A percentile compares a stretch with the other conserved stretches of the same genome.
Evolutionary conservation across 2,329 filamentous ascomycete genomes (phyloP).

Genomic region (Coleophoma cylindrospora): DNA sequence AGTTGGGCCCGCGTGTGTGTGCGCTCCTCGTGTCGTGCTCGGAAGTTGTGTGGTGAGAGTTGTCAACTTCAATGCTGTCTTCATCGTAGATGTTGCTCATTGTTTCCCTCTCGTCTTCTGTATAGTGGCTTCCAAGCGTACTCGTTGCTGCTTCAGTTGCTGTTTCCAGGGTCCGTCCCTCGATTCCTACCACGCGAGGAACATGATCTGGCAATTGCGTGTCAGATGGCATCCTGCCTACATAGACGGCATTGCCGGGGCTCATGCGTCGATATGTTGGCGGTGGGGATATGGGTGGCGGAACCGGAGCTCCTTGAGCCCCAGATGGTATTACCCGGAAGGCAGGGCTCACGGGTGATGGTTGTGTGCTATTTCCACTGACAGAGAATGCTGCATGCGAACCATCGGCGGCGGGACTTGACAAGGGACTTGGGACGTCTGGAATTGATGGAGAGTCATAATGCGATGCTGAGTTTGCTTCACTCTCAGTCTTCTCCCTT

Average conservation of each 20-base stretch:
- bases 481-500: slow-evolving; percentile 18
- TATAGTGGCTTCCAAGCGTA: slow-evolving; percentile 53
- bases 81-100: slow-evolving; percentile 3
- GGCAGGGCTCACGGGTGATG: slow-evolving; percentile 15
- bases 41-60: slow-evolving; percentile 2
- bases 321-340: slow-evolving; percentile 7
- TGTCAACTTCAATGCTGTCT: slow-evolving; percentile 1
- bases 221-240: slow-evolving; percentile 48
- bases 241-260: slow-evolving; percentile 45
- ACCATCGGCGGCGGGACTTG: slow-evolving; percentile 10
- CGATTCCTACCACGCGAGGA: slow-evolving; percentile 22
- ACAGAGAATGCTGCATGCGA: slow-evolving; percentile 6
- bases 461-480: slow-evolving; percentile 26
- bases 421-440: slow-evolving; percentile 11
- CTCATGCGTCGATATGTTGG: slow-evolving; percentile 35
- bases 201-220: slow-evolving; percentile 31
- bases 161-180: slow-evolving; percentile 18
- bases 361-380: slow-evolving; percentile 4
- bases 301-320: slow-evolving; percentile 1
- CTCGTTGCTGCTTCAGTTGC: slow-evolving; percentile 1
- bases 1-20: neutral
- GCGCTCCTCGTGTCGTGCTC: neutral
- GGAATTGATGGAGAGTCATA: slow-evolving; percentile 24
- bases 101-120: slow-evolving; percentile 42
- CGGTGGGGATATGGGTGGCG: slow-evolving; percentile 6